Evolutionary conservation across 495 filamentous ascomycete species (phyloP).

Genomic region (Monascus purpureus): DNA sequence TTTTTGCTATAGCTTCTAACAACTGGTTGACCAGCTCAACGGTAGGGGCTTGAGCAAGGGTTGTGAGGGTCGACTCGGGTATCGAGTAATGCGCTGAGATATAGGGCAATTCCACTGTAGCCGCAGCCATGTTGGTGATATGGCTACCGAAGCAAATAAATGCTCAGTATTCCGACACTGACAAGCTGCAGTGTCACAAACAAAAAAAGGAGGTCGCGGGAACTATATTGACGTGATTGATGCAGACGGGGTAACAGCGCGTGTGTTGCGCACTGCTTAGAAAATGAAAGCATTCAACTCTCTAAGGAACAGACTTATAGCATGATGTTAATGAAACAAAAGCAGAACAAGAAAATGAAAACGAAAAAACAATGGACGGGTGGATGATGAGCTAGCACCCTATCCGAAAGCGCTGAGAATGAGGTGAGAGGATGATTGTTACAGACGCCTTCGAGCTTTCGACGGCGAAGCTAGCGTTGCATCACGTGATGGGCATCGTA

Average conservation of each 20-base stretch:
- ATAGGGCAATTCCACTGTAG: conserved; percentile 59
- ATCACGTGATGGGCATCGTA: too few species aligned
- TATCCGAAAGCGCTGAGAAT: not conserved
- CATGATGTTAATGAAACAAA: conserved; percentile 4
- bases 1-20: conserved; percentile 50
- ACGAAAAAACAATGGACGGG: conserved; percentile 2
- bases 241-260: not conserved
- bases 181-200: not conserved
- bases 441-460: too few species aligned
- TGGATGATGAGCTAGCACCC: conserved; percentile 1
- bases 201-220: not conserved
- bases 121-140: conserved; percentile 52
- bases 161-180: conserved; percentile 1
- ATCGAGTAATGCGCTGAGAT: conserved; percentile 62
- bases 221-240: not conserved
- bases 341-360: not conserved
- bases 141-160: conserved; percentile 8
- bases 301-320: conserved; percentile 1
- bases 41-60: conserved; percentile 58
- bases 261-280: conserved; percentile 3
- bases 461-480: too few species aligned
- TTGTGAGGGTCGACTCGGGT: conserved; percentile 49
- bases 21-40: conserved; percentile 59
- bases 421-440: not conserved
- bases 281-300: conserved; percentile 4